phyloP scores from a whole-genome alignment of 106 monocot genomes.

The Gastrodia elata region DNA sequence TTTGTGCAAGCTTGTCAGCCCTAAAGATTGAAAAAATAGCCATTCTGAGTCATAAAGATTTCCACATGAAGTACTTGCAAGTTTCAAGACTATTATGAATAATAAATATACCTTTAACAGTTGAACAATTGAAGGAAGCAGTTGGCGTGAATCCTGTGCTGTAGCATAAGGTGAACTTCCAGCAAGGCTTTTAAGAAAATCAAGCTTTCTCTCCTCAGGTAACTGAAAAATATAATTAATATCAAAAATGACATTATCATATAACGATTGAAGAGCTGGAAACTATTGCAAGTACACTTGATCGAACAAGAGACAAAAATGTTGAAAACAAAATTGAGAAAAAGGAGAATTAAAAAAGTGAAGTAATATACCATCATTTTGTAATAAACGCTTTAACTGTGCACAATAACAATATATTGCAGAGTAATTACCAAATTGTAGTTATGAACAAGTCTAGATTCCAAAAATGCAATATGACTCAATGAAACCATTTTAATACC shows the following conservation, averaged over 20 bases:
- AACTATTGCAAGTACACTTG: background rate
- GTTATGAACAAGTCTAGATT: background rate
- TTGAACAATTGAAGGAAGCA: constrained; percentile 86
- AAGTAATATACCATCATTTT: background rate
- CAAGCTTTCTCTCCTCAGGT: constrained; percentile 83
- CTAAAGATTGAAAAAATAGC: too few species aligned
- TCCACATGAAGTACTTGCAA: too few species aligned
- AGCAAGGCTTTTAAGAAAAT: constrained; percentile 86
- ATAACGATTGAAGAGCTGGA: background rate
- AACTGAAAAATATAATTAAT: constrained; percentile 35
- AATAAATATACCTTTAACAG: constrained; percentile 60
- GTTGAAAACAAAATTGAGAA: background rate
- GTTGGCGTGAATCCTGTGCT: constrained; percentile 88
- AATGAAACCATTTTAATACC: background rate
- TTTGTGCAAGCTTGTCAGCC: too few species aligned
- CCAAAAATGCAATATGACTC: background rate
- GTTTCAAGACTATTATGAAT: background rate
- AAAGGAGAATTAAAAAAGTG: background rate
- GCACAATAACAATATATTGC: background rate
- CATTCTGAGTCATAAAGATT: too few species aligned
- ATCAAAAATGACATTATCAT: constrained; percentile 4
- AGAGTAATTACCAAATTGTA: background rate
- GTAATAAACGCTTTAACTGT: background rate
- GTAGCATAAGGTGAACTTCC: constrained; percentile 80
- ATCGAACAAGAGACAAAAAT: background rate